phyloP scores from a whole-genome alignment of 257 asterid species.

The Pogostemon cablin region DNA sequence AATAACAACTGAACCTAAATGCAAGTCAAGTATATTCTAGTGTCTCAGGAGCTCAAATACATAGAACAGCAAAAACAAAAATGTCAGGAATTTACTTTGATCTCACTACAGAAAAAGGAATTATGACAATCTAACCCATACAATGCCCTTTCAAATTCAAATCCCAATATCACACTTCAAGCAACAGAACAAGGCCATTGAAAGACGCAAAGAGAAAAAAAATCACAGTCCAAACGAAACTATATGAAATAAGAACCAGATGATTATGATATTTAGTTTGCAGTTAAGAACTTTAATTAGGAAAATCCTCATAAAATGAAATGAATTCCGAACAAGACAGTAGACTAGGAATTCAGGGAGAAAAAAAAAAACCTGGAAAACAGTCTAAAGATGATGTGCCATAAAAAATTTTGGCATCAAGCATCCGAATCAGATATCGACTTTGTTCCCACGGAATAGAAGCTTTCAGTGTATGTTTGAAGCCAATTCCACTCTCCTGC shows the following conservation, averaged over 20 bases:
- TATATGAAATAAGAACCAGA: conserved; percentile 20
- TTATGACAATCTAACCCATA: conserved; percentile 29
- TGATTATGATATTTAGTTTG: conserved; percentile 21
- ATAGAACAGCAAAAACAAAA: not conserved
- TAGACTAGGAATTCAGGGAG: not conserved
- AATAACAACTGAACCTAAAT: not conserved
- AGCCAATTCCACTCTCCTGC: conserved; percentile 61
- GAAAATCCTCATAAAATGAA: conserved; percentile 3
- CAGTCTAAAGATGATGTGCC: conserved; percentile 32
- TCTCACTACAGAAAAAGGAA: conserved; percentile 11
- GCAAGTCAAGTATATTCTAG: not conserved
- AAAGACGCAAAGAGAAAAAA: conserved; percentile 25
- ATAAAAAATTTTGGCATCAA: conserved; percentile 39
- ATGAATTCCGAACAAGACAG: conserved; percentile 28
- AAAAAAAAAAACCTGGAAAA: conserved; percentile 16
- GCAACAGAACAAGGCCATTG: conserved; percentile 20
- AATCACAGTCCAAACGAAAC: conserved; percentile 32
- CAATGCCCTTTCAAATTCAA: conserved; percentile 25
- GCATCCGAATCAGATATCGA: conserved; percentile 29
- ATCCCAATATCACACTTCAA: conserved; percentile 27
- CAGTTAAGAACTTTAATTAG: conserved; percentile 6
- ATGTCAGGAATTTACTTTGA: not conserved
- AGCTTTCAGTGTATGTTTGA: conserved; percentile 53
- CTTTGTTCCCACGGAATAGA: conserved; percentile 47
- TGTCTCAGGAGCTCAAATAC: not conserved